phyloP scores from a whole-genome alignment of 2,329 filamentous ascomycete species.

The Lachnellula willkommii region DNA sequence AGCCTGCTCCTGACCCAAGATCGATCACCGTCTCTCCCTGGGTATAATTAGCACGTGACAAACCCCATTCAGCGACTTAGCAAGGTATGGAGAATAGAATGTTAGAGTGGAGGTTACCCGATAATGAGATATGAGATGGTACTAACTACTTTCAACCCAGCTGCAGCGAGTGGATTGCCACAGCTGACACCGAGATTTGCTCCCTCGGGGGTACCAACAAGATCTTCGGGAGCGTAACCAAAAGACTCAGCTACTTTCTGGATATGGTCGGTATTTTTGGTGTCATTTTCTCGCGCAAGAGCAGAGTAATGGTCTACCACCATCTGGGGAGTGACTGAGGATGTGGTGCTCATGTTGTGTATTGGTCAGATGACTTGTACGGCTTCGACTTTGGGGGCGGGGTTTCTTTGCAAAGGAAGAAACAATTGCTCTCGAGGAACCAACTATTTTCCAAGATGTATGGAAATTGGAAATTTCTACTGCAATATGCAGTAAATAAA shows the following conservation, averaged over 20 bases:
- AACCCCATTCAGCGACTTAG: not conserved
- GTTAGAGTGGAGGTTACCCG: too few relatives aligned
- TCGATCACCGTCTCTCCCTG: constrained; percentile 54
- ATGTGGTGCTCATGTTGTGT: not conserved
- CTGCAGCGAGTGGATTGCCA: constrained; percentile 18
- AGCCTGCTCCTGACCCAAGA: constrained; percentile 52
- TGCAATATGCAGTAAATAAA: too few relatives aligned
- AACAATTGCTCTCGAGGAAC: too few relatives aligned
- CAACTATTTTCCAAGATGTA: too few relatives aligned
- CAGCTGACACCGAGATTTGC: constrained; percentile 24
- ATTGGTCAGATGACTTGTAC: not conserved
- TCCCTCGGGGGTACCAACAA: constrained; percentile 16
- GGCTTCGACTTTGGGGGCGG: not conserved
- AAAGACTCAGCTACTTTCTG: constrained; percentile 44
- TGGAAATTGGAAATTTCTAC: too few relatives aligned
- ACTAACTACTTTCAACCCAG: constrained; percentile 11
- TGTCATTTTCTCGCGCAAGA: constrained; percentile 1
- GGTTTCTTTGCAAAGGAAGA: too few relatives aligned
- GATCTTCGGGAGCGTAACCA: constrained; percentile 39
- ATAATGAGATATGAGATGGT: not conserved
- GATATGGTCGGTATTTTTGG: constrained; percentile 1
- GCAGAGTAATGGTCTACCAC: constrained; percentile 8
- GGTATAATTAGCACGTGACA: not conserved
- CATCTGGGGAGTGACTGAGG: constrained; percentile 1
- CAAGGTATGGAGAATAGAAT: too few relatives aligned